Base-by-base conservation (phyloP, 257 asterid genomes). In the Penstemon newberryi region DNA sequence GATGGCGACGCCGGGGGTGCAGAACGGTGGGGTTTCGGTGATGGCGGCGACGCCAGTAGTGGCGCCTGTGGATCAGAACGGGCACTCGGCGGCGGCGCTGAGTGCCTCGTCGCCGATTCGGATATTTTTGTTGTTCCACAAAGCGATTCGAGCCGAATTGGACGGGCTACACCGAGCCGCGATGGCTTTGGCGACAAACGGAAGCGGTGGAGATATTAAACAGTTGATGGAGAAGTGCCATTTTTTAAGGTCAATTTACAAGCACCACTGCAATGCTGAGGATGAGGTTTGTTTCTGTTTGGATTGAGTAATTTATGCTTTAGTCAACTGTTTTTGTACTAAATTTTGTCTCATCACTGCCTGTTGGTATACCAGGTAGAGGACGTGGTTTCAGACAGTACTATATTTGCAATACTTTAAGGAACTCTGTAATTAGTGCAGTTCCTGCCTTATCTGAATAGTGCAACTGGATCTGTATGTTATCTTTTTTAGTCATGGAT, bases 241-340 rank as follows among this genome's bases (percentile, higher is more conserved):
- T 71, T 84, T 87, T 72, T 72, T 90, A 18, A 79, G 95, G 81
- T 87, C 93, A 65, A 90, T 90, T 77, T 90, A 90, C 63, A 86
- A 84, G 68, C 95, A 90, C 83, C 96, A 90, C 77, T 90, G 96
- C 85, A 90, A 90, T 81, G 96, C 96, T 55, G 96, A 90, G 74
- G 96, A 90, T 65, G 96, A 90, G 96, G 96, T 82, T 40, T 56
- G 61, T 56, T 47, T 37, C 58, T 50, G 57, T 57, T 42, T 4
- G 68, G 15, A 53, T 77, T 65, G 54, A 64, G 69, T 64, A 49
- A 40, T 52, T 15, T 56, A 43, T 25, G 36, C 72, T 65, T 49
- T 39, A 50, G 60, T 53, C 65, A 70, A 13, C 60, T 67, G 53
- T 45, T 5, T 38, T 11, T 38, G 39, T 52, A 56, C 66, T 49